Evolutionary conservation across 202 grass and related monocot genomes (phyloP), one percentile per base, ranked within the genome.

Genomic region (Bolboschoenoplectus hybrid): DNA sequence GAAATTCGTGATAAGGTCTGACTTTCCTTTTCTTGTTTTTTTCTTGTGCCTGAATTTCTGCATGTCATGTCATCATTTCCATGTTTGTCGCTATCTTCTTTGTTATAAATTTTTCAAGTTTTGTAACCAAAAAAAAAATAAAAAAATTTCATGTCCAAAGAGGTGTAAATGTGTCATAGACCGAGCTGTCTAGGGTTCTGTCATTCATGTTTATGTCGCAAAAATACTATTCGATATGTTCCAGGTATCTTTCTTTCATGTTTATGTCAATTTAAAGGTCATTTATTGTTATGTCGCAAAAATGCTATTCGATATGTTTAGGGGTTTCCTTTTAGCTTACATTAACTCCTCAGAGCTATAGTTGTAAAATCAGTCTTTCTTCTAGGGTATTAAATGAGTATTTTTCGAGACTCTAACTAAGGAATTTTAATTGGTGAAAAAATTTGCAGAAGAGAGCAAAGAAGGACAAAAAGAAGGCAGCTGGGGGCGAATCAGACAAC

Each of bases 1-100:
- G 93, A 99, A 82, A 63, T 84, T 16, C 95, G 80, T 32, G 92
- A 99, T 56, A 89, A 91, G 97, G 93, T 99, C 88, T 83, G 46
- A 44, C 87, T 64, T 34, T 44, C 6, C 32, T 7, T 47, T 63
- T 81, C 60, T 41, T 82, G 46, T 61, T 80, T 71, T 26, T 61
- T 46, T 63, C 20, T 84, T 9, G 32, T 80, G 57, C 75, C 74
- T 51, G 41, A 63, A 14, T 5, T 77, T 32, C 12, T 77, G 13
- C 73, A 56, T 55, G 49, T 36, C 12, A 36, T 77, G 47, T 38
- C 63, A 16, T 17, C 63, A 5, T 57, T 34, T 26, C 55, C 82
- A 64, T 38, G 47, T 34, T 84, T 82, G 13, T 47, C 67, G 2
- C 7, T 81, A 49, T 17, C 41, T 46, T 71, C n/a, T 44, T 46